Evolutionary conservation across 345 rosid genomes (phyloP), one percentile per base, ranked within the genome.

Genomic region (thale cress (Arabidopsis thaliana)): DNA sequence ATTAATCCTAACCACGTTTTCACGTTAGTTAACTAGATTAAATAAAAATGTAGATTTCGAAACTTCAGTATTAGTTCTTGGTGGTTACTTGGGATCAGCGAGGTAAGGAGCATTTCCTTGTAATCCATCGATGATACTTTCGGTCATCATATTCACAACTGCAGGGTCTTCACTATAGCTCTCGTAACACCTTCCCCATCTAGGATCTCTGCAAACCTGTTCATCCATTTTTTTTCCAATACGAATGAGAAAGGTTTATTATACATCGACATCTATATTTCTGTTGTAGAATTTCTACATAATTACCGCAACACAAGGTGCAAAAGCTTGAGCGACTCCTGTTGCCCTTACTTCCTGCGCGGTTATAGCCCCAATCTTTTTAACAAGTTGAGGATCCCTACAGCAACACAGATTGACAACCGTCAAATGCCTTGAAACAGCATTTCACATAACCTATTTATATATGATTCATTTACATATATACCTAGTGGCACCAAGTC

Each of bases 141-240:
- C 77, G 7, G 98, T 88, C 98, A 95, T 87, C 61, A 74, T 82
- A 78, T 82, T 82, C 78, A 89, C 98, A 64, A 95, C 38, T 5
- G 61, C 69, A 7, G 84, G 89, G 72, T 95, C 94, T 83, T 92
- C 97, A 45, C 97, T 90, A 73, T 85, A 95, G 81, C 99, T 95
- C 80, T 95, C 97, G 3, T 87, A 95, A 81, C 99, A 95, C 41
- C 97, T 78, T 52, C 99, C 96, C 99, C 97, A 95, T 77, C 97
- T 86, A 8, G 97, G 98, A 82, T 95, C 98, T 82, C 98, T 85
- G 62, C 97, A 95, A 28, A 95, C 99, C 97, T 88, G 62, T 72
- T 62, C 65, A 64, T 70, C 59, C 46, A 41, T 32, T 52, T 52
- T 33, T n/a, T 8, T 20, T 16, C 20, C 7, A 4, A 22, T 22